Evolutionary conservation across 108 stramenopile species (phyloP).

Genomic region (Chaetoceros muelleri): DNA sequence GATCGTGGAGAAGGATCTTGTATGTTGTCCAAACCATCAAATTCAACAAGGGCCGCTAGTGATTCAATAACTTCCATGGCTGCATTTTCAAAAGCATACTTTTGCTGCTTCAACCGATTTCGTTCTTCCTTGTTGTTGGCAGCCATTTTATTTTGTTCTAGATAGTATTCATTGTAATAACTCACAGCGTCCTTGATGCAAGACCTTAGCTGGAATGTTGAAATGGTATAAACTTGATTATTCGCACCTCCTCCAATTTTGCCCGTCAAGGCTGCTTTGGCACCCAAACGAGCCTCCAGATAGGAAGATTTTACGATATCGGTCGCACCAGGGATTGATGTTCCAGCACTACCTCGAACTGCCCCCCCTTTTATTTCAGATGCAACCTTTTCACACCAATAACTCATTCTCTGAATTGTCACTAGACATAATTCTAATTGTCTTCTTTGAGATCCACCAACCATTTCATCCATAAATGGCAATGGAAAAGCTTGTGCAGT

Average conservation of each 20-base stretch:
- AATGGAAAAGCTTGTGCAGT: no score
- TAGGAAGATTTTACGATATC: constrained; percentile 32
- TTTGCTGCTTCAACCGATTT: constrained; percentile 7
- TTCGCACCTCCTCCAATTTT: constrained; percentile 57
- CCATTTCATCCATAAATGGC: no score
- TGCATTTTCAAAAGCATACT: background rate
- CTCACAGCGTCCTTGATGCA: constrained; percentile 48
- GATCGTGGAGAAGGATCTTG: constrained; percentile 70
- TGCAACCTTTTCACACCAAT: constrained; percentile 41
- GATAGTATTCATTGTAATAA: constrained; percentile 22
- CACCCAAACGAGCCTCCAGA: constrained; percentile 62
- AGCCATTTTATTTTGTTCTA: background rate
- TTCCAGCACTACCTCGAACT: background rate
- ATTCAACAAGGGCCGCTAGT: constrained; percentile 64
- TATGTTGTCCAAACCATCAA: constrained; percentile 76
- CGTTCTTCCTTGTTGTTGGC: constrained; percentile 6
- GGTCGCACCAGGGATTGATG: constrained; percentile 5
- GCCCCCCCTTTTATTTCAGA: constrained; percentile 13
- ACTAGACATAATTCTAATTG: constrained; percentile 68
- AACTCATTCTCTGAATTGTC: constrained; percentile 42
- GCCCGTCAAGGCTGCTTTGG: constrained; percentile 59
- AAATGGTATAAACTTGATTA: constrained; percentile 30
- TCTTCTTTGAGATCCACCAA: no score
- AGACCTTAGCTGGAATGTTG: constrained; percentile 37
- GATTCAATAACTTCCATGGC: constrained; percentile 38